Evolutionary conservation across 225 moss, liverwort and hornwort species (phyloP).

Genomic region (Pseudisothecium myosuroides): DNA sequence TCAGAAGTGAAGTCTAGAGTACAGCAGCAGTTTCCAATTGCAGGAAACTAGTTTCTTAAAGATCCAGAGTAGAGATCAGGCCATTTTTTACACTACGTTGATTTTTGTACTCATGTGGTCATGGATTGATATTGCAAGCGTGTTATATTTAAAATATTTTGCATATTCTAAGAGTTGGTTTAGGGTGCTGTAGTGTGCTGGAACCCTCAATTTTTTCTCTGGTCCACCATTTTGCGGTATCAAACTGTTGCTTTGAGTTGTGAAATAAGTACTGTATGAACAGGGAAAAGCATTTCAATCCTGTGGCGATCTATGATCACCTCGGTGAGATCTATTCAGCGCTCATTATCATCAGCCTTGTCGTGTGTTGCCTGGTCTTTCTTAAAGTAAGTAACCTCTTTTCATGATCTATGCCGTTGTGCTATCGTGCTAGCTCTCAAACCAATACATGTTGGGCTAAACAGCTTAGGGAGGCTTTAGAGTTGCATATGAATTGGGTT

Average conservation of each 20-base stretch:
- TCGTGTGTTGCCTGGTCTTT: slow-evolving; percentile 49
- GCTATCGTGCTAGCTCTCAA: background rate
- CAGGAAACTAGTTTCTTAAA: background rate
- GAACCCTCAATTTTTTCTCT: background rate
- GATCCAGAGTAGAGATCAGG: background rate
- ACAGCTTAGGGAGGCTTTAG: background rate
- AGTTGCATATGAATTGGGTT: background rate
- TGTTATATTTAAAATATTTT: background rate
- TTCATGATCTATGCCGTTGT: background rate
- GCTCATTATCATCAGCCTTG: slow-evolving; percentile 52
- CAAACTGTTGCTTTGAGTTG: background rate
- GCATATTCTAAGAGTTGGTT: background rate
- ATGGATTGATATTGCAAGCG: background rate
- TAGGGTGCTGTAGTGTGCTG: background rate
- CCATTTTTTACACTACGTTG: background rate
- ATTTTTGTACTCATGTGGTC: background rate
- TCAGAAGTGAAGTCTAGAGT: background rate
- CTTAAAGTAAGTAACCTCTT: slow-evolving; percentile 41
- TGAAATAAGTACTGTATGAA: background rate
- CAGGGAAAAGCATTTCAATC: slow-evolving; percentile 64
- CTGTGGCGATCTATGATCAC: slow-evolving; percentile 56
- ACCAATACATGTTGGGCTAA: background rate
- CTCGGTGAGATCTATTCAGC: slow-evolving; percentile 78
- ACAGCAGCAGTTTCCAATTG: background rate
- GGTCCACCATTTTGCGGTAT: background rate